These are phyloP conservation scores for Coffea eugenioides DNA, from an alignment of 257 asterid species.

Conservation along the genomic window DNA sequence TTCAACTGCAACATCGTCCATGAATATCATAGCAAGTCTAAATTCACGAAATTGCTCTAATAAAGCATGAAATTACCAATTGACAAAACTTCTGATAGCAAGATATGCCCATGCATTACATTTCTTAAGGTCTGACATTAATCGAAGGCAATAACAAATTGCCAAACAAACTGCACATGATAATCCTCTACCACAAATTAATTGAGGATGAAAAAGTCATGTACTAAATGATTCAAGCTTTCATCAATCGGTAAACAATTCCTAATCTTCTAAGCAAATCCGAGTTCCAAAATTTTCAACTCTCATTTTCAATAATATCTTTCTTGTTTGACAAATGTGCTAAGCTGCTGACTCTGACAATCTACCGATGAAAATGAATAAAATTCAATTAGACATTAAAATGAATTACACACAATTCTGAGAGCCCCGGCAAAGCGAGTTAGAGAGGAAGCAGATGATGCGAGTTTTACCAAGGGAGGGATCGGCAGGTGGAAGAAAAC, in stretches of 20 bases:
- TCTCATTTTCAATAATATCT: neutral
- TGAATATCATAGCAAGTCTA: neutral
- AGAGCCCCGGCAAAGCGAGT: neutral
- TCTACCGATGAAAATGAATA: neutral
- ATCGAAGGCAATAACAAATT: neutral
- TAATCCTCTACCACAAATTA: neutral
- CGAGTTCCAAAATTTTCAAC: neutral
- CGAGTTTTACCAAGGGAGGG: conserved; percentile 44
- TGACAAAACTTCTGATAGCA: neutral
- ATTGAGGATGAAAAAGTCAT: too few relatives aligned
- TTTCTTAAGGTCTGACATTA: too few relatives aligned
- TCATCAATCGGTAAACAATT: neutral
- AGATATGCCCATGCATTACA: neutral
- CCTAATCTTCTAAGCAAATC: neutral
- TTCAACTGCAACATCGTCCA: neutral
- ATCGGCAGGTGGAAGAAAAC: conserved; percentile 47
- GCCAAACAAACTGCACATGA: neutral
- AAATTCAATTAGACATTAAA: neutral
- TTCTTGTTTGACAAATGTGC: neutral
- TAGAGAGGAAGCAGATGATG: neutral
- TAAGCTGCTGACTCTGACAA: conserved; percentile 1
- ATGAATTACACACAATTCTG: neutral
- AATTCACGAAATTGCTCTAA: neutral
- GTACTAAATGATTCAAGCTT: neutral
- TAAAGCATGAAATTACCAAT: neutral